Base-by-base conservation (phyloP, 768 basidiomycete species). In the Lactarius indigo region DNA sequence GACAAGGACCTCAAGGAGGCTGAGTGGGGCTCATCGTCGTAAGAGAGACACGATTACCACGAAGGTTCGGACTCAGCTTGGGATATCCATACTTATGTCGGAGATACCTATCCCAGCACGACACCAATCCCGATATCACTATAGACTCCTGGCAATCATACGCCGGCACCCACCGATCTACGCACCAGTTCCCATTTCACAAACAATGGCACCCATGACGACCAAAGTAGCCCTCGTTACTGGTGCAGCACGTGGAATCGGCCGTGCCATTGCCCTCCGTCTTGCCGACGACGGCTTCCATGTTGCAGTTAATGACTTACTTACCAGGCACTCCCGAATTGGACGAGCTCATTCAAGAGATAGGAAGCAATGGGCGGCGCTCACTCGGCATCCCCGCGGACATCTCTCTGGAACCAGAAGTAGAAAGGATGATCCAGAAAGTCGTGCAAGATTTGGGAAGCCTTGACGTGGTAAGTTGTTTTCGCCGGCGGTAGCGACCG, bases 221-320 rank as follows among this genome's bases (percentile, higher is more conserved):
- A 55, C 54, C 5, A 55, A 30, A 31, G 71, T 72, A 23, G 72
- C 71, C 13, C 33, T 72, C 20, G 52, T 72, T 54, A 72, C 72
- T 12, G 72, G 71, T 30, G 66, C 66, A 2, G 69, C 72, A 20
- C 66, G 66, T 2, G 72, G 67, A 17, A 63, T 72, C 23, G 71
- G 72, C 5, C 62, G 61, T 18, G 66, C 28, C 5, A 72, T 72
- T 56, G 72, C 72, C 6, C 63, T 72, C 23, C 69, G 69, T 28
- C 69, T 72, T 37, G 72, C 72, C 13, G 37, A 65, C 3, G 72
- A 72, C 47, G 66, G 69, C 7, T 64, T 50, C 33, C 69, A 72
- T 33, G 31, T 72, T 2, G 63, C 63, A 8, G 61, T 72, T 41
- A 72, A 64, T n/a, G 72, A n/a, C n/a, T n/a, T n/a, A 70, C 60